Percentiles rank a stretch among this genome's conserved stretches.
These are phyloP conservation scores for Fusarium sp. DNA, from an alignment of 2,329 filamentous ascomycete genomes.

Conservation along the genomic window DNA sequence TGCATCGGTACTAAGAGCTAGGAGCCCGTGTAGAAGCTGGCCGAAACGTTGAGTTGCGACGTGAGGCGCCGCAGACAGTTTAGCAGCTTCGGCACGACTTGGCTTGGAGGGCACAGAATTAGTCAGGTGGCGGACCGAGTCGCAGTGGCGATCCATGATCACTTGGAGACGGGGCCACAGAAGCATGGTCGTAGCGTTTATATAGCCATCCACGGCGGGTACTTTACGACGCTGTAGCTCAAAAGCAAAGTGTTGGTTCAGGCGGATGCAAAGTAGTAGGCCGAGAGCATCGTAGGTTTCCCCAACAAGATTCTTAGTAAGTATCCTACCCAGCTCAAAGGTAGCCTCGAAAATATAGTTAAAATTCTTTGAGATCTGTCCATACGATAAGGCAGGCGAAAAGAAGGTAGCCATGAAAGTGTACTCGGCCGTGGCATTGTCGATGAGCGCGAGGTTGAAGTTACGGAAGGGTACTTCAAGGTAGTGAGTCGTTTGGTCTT, in stretches of 20 bases:
- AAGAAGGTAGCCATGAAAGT: constrained; percentile 94
- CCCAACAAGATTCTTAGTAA: constrained; percentile 82
- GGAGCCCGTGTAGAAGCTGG: constrained; percentile 87
- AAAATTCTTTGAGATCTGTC: constrained; percentile 85
- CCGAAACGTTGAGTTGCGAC: constrained; percentile 95
- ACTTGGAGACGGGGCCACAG: constrained; percentile 96
- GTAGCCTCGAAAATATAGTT: constrained; percentile 90
- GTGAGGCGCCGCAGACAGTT: constrained; percentile 85
- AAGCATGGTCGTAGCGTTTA: constrained; percentile 95
- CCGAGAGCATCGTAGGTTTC: constrained; percentile 88
- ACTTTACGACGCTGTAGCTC: constrained; percentile 92
- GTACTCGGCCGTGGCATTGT: constrained; percentile 96
- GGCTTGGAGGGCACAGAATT: constrained; percentile 64
- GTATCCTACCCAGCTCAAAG: constrained; percentile 81
- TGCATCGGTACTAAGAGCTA: constrained; percentile 87
- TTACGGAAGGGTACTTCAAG: constrained; percentile 92
- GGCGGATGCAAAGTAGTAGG: constrained; percentile 87
- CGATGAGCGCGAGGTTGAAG: constrained; percentile 92
- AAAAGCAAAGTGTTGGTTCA: constrained; percentile 96
- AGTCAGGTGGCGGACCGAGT: constrained; percentile 78
- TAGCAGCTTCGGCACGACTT: constrained; percentile 65
- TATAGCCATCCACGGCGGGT: constrained; percentile 88
- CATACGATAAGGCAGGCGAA: constrained; percentile 78
- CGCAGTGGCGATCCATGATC: constrained; percentile 92
- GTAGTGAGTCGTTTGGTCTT: constrained; percentile 87